Evolutionary conservation across 2,329 filamentous ascomycete genomes (phyloP), one percentile per base, ranked within the genome.

Genomic region (Aspergillus jensenii): DNA sequence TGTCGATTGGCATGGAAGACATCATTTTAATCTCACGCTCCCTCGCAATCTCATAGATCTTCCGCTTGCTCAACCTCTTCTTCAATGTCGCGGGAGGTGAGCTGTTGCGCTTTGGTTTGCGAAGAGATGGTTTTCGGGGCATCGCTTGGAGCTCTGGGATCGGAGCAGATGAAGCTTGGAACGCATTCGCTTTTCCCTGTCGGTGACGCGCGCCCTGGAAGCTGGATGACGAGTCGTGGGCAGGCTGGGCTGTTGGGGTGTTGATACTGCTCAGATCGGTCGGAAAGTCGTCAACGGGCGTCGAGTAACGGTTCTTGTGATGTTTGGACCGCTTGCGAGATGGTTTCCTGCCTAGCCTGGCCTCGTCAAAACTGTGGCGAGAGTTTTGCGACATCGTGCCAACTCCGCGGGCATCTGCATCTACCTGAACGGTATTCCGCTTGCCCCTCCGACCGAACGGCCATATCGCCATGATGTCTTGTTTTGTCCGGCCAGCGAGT

Each of bases 21-120:
- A 97, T 90, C 54, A 90, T 87, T 70, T 88, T 90, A 69, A 97
- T 92, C 75, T 96, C 91, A 61, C 90, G 90, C 75, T 96, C 93
- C 57, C 93, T 84, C 58, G 89, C 82, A 70, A 86, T 85, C 62
- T 96, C 90, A 62, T 89, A 83, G 65, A 88, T 87, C 67, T 88
- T 87, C 66, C 88, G 85, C 76, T 90, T 96, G 78, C 86, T 92
- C 41, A 89, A 89, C 69, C 87, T 91, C 60, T 88, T 87, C 59
- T 87, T 84, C 52, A 84, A 76, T 27, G 88, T 76, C 23, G 79
- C 73, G 6, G 78, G 78, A 63, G 83, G 81, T 57, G 81, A 81
- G 27, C 19, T 47, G 62, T 81, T 81, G 65, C 84, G 84, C 71
- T 88, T 90, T 65, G 80, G 82, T 61, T 78, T 79, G 60, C 79